phyloP scores from a whole-genome alignment of 768 basidiomycete species.

The Lentinus brumalis region DNA sequence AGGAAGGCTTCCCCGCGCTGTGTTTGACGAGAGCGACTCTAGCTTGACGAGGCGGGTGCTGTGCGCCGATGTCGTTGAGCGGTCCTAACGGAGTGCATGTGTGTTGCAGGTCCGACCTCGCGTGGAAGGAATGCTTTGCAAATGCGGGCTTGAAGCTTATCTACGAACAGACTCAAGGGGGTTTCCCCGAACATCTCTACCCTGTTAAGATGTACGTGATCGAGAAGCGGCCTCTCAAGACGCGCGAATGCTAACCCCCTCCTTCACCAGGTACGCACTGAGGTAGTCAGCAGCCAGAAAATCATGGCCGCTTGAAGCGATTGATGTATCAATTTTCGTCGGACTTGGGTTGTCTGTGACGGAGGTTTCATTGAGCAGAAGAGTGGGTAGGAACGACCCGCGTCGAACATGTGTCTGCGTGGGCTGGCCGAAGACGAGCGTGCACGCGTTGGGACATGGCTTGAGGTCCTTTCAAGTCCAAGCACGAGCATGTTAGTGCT shows the following conservation, averaged over 20 bases:
- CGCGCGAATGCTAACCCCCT: background rate
- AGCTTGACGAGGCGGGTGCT: slow-evolving; percentile 76
- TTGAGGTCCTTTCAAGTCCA: too few relatives aligned
- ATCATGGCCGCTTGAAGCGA: too few relatives aligned
- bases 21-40: slow-evolving; percentile 87
- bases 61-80: background rate
- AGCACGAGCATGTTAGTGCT: too few relatives aligned
- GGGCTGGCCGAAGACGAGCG: too few relatives aligned
- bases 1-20: slow-evolving; percentile 47
- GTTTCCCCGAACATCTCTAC: slow-evolving; percentile 81
- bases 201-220: slow-evolving; percentile 79
- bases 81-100: slow-evolving; percentile 1
- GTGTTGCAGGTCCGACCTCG: slow-evolving; percentile 68
- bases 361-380: too few relatives aligned
- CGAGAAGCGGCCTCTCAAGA: background rate
- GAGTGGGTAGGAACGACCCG: too few relatives aligned
- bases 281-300: slow-evolving; percentile 30
- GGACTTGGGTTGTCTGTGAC: too few relatives aligned
- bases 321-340: too few relatives aligned
- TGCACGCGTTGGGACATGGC: too few relatives aligned
- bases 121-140: slow-evolving; percentile 77
- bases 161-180: slow-evolving; percentile 76
- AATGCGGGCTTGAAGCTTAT: slow-evolving; percentile 74
- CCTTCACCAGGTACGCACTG: slow-evolving; percentile 54
- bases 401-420: too few relatives aligned